These are phyloP conservation scores for Scutellaria galericulata DNA, from an alignment of 257 asterid genomes.

Conservation along the genomic window DNA sequence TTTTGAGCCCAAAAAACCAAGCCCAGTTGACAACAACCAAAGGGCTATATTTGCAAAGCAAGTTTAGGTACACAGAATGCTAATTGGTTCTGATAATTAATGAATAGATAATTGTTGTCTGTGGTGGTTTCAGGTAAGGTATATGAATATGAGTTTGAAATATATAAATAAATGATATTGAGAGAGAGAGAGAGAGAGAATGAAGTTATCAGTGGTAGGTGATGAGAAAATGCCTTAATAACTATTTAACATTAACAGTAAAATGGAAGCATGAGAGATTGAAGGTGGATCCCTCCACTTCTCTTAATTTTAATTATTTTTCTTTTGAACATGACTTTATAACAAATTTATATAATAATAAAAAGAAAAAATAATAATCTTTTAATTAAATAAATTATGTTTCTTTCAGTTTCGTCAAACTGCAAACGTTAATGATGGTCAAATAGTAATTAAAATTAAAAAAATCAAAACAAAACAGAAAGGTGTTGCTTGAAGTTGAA, in stretches of 20 bases:
- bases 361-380: neutral
- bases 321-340: constrained; percentile 42
- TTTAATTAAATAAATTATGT: constrained; percentile 25
- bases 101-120: constrained; percentile 48
- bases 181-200: constrained; percentile 52
- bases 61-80: constrained; percentile 55
- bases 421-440: constrained; percentile 25
- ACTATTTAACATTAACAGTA: constrained; percentile 50
- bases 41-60: constrained; percentile 47
- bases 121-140: constrained; percentile 55
- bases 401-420: constrained; percentile 32
- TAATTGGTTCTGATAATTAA: constrained; percentile 38
- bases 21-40: constrained; percentile 57
- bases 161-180: constrained; percentile 33
- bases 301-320: constrained; percentile 22
- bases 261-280: constrained; percentile 62
- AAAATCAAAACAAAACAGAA: neutral
- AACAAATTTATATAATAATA: neutral
- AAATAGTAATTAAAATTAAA: neutral
- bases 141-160: constrained; percentile 33
- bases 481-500: neutral
- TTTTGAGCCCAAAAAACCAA: constrained; percentile 30
- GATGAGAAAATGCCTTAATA: constrained; percentile 60
- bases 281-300: constrained; percentile 49
- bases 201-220: constrained; percentile 84